Percentiles rank a stretch among this genome's conserved stretches.
These are phyloP conservation scores for Halteria grandinella DNA, from an alignment of 73 alveolate species.

Conservation along the genomic window DNA sequence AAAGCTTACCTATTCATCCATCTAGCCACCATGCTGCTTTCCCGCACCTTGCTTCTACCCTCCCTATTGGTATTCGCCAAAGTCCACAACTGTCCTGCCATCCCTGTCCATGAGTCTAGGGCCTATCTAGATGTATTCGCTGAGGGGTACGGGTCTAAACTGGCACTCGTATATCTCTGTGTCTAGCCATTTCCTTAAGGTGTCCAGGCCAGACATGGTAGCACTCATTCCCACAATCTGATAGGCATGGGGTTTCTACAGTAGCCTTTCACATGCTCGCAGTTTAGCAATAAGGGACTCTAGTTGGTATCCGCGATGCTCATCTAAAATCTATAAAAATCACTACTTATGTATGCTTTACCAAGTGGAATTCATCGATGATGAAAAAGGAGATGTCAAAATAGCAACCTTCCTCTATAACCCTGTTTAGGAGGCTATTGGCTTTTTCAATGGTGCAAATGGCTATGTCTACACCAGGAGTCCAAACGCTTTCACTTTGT, in stretches of 20 bases:
- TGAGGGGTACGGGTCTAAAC: conserved; percentile 79
- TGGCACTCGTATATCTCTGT: conserved; percentile 64
- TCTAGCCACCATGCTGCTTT: too few relatives aligned
- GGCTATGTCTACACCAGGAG: conserved; percentile 72
- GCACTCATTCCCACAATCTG: conserved; percentile 82
- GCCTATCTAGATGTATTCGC: conserved; percentile 59
- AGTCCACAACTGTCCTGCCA: conserved; percentile 12
- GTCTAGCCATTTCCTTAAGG: conserved; percentile 68
- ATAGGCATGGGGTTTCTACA: conserved; percentile 4
- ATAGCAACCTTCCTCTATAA: conserved; percentile 68
- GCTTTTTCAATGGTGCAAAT: conserved; percentile 85
- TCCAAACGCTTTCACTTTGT: conserved; percentile 64
- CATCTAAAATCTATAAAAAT: conserved; percentile 64
- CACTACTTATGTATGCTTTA: not conserved
- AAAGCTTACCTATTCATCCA: too few relatives aligned
- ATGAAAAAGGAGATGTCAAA: conserved; percentile 59
- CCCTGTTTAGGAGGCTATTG: conserved; percentile 62
- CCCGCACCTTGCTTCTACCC: too few relatives aligned
- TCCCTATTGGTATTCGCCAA: too few relatives aligned
- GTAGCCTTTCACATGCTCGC: conserved; percentile 40
- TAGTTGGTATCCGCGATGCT: conserved; percentile 71
- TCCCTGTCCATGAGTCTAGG: conserved; percentile 8
- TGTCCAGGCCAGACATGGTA: conserved; percentile 65
- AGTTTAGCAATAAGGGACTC: conserved; percentile 70
- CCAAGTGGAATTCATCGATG: conserved; percentile 76